These are phyloP conservation scores for Fraxinus angustifolia DNA, from an alignment of 305 asterid species.

Conservation along the genomic window DNA sequence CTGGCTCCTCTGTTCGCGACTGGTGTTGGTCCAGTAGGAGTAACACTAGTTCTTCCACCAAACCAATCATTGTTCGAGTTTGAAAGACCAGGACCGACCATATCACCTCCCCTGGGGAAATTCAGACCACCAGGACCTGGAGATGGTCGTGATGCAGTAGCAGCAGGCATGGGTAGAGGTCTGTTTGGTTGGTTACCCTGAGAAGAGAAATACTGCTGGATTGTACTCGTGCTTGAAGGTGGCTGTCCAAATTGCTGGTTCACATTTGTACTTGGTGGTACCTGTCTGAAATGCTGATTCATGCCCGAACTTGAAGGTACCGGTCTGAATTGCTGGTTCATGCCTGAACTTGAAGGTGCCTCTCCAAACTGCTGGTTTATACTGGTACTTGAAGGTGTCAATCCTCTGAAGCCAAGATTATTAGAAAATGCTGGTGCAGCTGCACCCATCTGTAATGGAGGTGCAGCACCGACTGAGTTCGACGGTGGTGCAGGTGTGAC, in stretches of 20 bases:
- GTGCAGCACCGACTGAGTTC: conserved; percentile 40
- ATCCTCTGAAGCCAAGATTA: conserved; percentile 55
- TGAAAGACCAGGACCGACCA: conserved; percentile 42
- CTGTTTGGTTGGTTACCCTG: conserved; percentile 51
- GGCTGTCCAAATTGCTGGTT: conserved; percentile 43
- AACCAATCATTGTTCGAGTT: conserved; percentile 49
- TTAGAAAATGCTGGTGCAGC: conserved; percentile 39
- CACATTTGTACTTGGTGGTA: conserved; percentile 30
- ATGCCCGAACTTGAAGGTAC: conserved; percentile 41
- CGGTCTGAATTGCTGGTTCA: conserved; percentile 38
- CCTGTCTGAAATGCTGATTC: conserved; percentile 42
- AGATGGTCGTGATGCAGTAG: conserved; percentile 47
- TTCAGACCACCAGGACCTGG: conserved; percentile 39
- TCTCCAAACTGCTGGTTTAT: conserved; percentile 31
- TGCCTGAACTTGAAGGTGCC: conserved; percentile 25
- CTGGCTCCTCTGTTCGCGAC: conserved; percentile 43
- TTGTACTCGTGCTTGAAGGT: conserved; percentile 47
- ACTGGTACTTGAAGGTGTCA: conserved; percentile 33
- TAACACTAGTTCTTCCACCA: conserved; percentile 41
- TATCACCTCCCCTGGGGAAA: conserved; percentile 42
- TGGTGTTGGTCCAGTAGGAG: conserved; percentile 49
- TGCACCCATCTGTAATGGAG: conserved; percentile 39
- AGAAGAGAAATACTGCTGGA: conserved; percentile 57
- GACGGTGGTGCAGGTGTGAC: conserved; percentile 46
- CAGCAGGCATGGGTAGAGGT: conserved; percentile 44